Percentiles rank a stretch among this genome's conserved stretches.
These are phyloP conservation scores for Croton laevigatus DNA, from an alignment of 441 rosid species.

Conservation along the genomic window DNA sequence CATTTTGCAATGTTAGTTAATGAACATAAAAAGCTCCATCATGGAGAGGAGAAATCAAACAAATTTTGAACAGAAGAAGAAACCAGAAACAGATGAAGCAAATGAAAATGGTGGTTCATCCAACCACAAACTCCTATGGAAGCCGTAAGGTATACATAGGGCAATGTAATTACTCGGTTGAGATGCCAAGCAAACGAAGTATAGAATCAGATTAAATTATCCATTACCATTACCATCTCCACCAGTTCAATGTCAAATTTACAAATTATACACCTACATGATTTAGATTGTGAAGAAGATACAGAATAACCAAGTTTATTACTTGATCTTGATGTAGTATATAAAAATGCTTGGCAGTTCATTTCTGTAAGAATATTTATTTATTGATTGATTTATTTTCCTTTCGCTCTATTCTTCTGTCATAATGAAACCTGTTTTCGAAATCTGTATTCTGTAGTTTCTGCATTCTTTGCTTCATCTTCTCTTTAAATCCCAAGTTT, in stretches of 20 bases:
- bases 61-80: conserved; percentile 46
- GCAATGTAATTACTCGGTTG: conserved; percentile 39
- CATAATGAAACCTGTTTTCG: neutral
- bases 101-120: conserved; percentile 36
- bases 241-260: conserved; percentile 27
- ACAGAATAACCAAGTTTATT: conserved; percentile 46
- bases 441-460: no score
- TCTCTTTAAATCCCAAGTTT: neutral
- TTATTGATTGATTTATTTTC: neutral
- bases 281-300: conserved; percentile 64
- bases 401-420: neutral
- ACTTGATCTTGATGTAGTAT: conserved; percentile 19
- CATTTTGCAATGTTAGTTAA: conserved; percentile 34
- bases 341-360: conserved; percentile 24
- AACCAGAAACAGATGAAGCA: conserved; percentile 30
- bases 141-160: conserved; percentile 59
- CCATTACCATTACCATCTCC: neutral
- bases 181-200: conserved; percentile 32
- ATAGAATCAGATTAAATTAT: conserved; percentile 33
- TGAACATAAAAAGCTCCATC: conserved; percentile 39
- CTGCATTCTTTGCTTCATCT: neutral
- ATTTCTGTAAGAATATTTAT: conserved; percentile 14
- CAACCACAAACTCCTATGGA: conserved; percentile 39
- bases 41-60: conserved; percentile 12
- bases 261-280: conserved; percentile 38